Evolutionary conservation across 805 yeast genomes (phyloP).

Genomic region (Cyberlindnera americana): DNA sequence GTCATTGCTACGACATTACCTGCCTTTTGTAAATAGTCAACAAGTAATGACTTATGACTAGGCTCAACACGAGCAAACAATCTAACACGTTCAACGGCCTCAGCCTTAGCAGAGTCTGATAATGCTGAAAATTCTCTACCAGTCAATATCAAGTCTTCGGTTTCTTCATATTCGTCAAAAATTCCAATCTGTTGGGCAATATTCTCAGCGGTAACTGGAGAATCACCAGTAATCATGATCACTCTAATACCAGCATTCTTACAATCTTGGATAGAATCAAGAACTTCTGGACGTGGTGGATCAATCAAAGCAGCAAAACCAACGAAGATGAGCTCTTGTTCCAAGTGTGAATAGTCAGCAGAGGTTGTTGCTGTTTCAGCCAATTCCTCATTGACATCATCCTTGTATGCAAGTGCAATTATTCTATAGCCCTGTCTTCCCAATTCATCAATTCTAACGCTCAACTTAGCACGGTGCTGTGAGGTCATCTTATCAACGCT

Average conservation of each 20-base stretch:
- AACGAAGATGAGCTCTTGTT: slow-evolving; percentile 30
- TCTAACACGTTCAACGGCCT: slow-evolving; percentile 43
- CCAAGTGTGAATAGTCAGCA: slow-evolving; percentile 36
- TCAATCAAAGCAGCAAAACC: slow-evolving; percentile 43
- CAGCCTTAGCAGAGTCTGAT: slow-evolving; percentile 35
- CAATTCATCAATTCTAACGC: slow-evolving; percentile 35
- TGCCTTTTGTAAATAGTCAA: slow-evolving; percentile 41
- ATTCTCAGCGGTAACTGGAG: slow-evolving; percentile 48
- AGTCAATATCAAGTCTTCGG: slow-evolving; percentile 34
- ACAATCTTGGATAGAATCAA: slow-evolving; percentile 32
- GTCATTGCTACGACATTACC: slow-evolving; percentile 75
- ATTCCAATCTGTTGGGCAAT: slow-evolving; percentile 45
- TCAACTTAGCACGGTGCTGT: slow-evolving; percentile 31
- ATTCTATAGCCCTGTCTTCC: slow-evolving; percentile 32
- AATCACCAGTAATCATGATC: slow-evolving; percentile 53
- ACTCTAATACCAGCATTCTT: slow-evolving; percentile 41
- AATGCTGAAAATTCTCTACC: slow-evolving; percentile 35
- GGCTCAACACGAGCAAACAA: slow-evolving; percentile 57
- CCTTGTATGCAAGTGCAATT: slow-evolving; percentile 36
- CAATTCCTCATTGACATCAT: slow-evolving; percentile 31
- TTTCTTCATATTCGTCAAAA: slow-evolving; percentile 26
- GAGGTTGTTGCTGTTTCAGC: slow-evolving; percentile 27
- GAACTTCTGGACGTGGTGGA: slow-evolving; percentile 41
- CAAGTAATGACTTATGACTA: slow-evolving; percentile 48
- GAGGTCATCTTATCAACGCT: slow-evolving; percentile 29